Evolutionary conservation across 768 basidiomycete genomes (phyloP), one percentile per base, ranked within the genome.

Genomic region (Crepidotus variabilis): DNA sequence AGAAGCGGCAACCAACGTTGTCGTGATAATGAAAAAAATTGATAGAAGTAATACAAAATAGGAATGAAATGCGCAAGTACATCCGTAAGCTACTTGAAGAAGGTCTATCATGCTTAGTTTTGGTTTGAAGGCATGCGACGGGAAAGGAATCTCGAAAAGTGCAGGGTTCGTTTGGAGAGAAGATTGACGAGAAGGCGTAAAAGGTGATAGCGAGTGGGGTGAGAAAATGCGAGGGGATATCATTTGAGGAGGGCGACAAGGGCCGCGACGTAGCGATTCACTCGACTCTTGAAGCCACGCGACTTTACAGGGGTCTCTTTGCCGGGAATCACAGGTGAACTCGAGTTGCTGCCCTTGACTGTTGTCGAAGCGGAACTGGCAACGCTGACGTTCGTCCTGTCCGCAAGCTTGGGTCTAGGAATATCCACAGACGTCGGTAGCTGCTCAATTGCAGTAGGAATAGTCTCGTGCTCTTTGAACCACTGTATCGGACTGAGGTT

Each of bases 381-480:
- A 1, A 64, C 66, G 60, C 63, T 65, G 28, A 59, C 57, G 55
- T 66, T 66, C 22, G 62, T 61, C 58, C 63, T 61, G 52, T 60
- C 58, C 7, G 50, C 24, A 20, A 63, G 51, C 47, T 60, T 66
- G 52, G 58, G 57, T 18, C 23, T 53, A 5, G 39, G 39, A 20
- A 43, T 11, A 5, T 43, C 39, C 18, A 16, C 5, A 14, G 39
- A 14, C 11, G 6, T 57, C 54, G 0, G 47, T 18, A 23, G 55
- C 43, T 14, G 51, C 57, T 2, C 57, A 54, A 21, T 21, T 54
- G 52, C 6, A 57, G 46, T 43, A 58, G 57, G 13, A 60, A 55
- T n/a, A 57, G 60, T 61, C 32, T 69, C 67, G 60, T 75, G 71
- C 20, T 74, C 73, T 20, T 67, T 67, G 61, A 78, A 78, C 74